Evolutionary conservation across 176 grass and related monocot genomes (phyloP).

Genomic region (Oryza longistaminata): DNA sequence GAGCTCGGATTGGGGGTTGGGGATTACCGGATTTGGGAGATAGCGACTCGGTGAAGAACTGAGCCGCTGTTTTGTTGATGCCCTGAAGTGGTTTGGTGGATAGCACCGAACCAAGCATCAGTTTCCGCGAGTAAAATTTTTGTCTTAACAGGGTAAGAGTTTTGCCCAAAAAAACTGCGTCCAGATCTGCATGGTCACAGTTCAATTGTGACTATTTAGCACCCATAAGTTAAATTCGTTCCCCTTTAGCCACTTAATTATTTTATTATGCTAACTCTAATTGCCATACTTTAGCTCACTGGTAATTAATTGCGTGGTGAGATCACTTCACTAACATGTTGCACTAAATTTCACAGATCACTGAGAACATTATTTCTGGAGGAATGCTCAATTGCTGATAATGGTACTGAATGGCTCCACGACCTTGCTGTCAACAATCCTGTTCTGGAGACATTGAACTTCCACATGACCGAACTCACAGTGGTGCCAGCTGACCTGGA

Average conservation of each 20-base stretch:
- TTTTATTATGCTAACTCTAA: neutral
- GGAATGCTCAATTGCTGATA: slow-evolving; percentile 56
- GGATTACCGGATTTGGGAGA: neutral
- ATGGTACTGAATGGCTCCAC: slow-evolving; percentile 53
- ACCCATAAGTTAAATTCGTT: slow-evolving; percentile 15
- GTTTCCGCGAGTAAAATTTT: slow-evolving; percentile 24
- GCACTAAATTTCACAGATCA: slow-evolving; percentile 44
- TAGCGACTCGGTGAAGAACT: slow-evolving; percentile 1
- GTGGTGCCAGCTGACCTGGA: slow-evolving; percentile 56
- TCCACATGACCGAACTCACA: slow-evolving; percentile 64
- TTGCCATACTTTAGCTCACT: slow-evolving; percentile 3
- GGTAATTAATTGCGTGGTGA: neutral
- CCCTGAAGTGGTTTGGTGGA: neutral
- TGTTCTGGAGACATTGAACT: slow-evolving; percentile 66
- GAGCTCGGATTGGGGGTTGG: neutral
- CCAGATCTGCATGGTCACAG: slow-evolving; percentile 29
- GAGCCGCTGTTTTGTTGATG: slow-evolving; percentile 8
- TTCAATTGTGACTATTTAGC: neutral
- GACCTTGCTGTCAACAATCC: slow-evolving; percentile 59
- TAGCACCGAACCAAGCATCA: neutral
- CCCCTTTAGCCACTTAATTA: slow-evolving; percentile 1
- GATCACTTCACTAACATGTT: slow-evolving; percentile 34
- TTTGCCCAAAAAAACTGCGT: slow-evolving; percentile 25
- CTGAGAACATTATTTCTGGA: slow-evolving; percentile 68
- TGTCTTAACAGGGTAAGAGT: neutral